Evolutionary conservation across 192 early-diverging fungal species (phyloP).

Genomic region (Borealophlyctis nickersoniae): DNA sequence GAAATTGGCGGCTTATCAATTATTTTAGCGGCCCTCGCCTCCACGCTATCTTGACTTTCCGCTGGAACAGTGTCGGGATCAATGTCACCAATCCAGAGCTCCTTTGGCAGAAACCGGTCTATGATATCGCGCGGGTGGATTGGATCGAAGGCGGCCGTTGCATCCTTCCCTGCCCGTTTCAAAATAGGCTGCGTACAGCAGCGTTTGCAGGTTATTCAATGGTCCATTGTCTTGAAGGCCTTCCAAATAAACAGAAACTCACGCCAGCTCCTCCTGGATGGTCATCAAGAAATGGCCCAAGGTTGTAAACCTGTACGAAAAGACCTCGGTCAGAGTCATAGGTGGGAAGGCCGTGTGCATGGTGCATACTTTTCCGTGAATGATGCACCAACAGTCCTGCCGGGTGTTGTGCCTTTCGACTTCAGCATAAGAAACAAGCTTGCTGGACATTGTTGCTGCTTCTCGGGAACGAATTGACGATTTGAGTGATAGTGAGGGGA

Average conservation of each 20-base stretch:
- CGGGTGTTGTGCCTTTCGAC: conserved; percentile 37
- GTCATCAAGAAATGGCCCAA: conserved; percentile 48
- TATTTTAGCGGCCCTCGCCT: conserved; percentile 26
- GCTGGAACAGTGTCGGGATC: conserved; percentile 31
- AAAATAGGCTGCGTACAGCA: conserved; percentile 48
- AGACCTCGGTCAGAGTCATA: no score
- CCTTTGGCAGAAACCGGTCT: conserved; percentile 41
- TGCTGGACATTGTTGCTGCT: no score
- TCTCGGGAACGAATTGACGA: no score
- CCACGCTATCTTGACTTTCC: no score
- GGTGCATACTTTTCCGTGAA: conserved; percentile 35
- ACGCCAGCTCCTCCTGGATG: conserved; percentile 45
- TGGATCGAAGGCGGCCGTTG: conserved; percentile 59
- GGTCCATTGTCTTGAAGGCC: no score
- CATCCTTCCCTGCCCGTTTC: conserved; percentile 67
- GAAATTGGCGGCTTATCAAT: conserved; percentile 49
- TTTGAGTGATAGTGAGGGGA: no score
- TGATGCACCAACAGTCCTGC: conserved; percentile 45
- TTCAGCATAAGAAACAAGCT: conserved; percentile 23
- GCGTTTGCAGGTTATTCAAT: no score
- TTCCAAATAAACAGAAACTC: conserved; percentile 1
- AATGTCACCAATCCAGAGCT: conserved; percentile 53
- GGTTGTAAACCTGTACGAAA: conserved; percentile 39
- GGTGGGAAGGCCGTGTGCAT: no score
- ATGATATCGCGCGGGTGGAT: conserved; percentile 71